Base-by-base conservation (phyloP, 1,139 yeast species). In the Yamadazyma diddensiae region DNA sequence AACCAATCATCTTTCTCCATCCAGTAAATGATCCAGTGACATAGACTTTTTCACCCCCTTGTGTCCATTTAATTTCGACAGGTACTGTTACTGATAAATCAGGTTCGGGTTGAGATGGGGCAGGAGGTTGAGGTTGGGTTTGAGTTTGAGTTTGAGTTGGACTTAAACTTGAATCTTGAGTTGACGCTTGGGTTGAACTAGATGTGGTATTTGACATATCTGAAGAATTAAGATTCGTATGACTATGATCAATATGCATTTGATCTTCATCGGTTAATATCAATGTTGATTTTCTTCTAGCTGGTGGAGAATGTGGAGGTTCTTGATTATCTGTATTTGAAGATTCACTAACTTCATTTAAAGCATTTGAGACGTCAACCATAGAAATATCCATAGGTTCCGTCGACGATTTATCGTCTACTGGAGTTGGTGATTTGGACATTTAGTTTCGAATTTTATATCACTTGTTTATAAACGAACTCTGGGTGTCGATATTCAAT, bases 21-120 rank as follows among this genome's bases (percentile, higher is more conserved):
- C 72, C 73, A 1, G 75, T 69, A 42, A 69, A 69, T 4, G 73
- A 65, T 2, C 75, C 75, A 8, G 75, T 69, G 4, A 69, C 73
- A 42, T 69, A 69, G 1, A 92, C 97, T 50, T 85, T 85, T 33
- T 77, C 77, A 39, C 97, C 97, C 9, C 97, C 97, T 57, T 90
- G 96, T 14, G 80, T 81, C 98, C 98, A 92, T 46, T 78, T 79
- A 34, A 92, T 82, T 37, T 83, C 88, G 1, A 90, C 82, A 0
- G 94, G 87, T 23, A 86, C 70, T 24, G 81, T 61, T 6, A 55
- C 45, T 30, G 38, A 52, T n/a, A 64, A 55, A 33, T 59, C 58
- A 10, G 51, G 46, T 30, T 45, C 39, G 3, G 24, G n/a, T 18
- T 36, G 38, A 24, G 31, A 29, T 23, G 28, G 34, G 2, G 26